Conservation (phyloP, 108 stramenopile genomes). For the Aurantiochytrium sp. region DNA sequence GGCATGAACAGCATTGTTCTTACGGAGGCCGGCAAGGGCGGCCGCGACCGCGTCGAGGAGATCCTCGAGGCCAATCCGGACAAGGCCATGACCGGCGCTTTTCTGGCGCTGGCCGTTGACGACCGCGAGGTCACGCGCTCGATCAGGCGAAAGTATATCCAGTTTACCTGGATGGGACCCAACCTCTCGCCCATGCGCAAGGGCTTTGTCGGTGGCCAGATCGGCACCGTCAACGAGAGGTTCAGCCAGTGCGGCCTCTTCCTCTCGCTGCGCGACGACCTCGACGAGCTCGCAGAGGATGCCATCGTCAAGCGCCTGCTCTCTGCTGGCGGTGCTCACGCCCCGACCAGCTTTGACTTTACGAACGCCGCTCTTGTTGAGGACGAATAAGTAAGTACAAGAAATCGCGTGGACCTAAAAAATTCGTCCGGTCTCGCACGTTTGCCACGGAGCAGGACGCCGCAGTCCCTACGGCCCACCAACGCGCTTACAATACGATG, state of each 20-base stretch:
- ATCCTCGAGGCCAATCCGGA: not conserved
- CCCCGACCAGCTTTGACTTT: slow-evolving; percentile 28
- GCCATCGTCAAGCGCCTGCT: not conserved
- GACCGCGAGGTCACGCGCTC: slow-evolving; percentile 27
- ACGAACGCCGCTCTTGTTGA: not conserved
- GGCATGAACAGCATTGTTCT: not conserved
- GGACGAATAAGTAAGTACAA: not conserved
- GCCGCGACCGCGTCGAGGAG: not conserved
- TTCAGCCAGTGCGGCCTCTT: not conserved
- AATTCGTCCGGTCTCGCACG: too few relatives aligned
- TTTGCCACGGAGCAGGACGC: too few relatives aligned
- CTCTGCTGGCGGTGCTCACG: not conserved
- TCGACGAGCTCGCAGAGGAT: not conserved
- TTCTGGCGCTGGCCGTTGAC: not conserved
- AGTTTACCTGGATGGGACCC: not conserved
- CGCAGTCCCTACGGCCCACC: too few relatives aligned
- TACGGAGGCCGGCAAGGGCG: not conserved
- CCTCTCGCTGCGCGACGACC: not conserved
- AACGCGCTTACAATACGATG: too few relatives aligned
- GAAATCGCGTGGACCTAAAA: too few relatives aligned
- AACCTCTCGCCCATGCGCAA: slow-evolving; percentile 5
- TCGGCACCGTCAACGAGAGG: not conserved
- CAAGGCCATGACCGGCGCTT: slow-evolving; percentile 21
- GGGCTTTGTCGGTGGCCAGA: not conserved
- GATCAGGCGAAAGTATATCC: slow-evolving; percentile 7